phyloP scores from a whole-genome alignment of 2,329 filamentous ascomycete genomes.

The Arthrobotrys sphaeroides region DNA sequence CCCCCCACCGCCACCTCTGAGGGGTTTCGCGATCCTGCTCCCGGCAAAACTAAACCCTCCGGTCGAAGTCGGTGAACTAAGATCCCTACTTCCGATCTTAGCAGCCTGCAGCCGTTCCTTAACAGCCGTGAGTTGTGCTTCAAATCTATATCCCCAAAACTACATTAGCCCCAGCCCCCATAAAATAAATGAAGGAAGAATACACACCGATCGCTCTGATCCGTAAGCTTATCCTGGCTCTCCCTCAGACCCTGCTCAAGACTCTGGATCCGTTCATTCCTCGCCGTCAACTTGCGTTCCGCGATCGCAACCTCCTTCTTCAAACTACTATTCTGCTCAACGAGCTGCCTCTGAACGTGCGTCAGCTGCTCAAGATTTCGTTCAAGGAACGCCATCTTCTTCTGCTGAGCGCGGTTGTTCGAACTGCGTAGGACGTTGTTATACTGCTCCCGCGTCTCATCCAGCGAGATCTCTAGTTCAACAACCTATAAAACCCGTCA shows the following conservation, averaged over 20 bases:
- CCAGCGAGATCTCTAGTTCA: constrained; percentile 95
- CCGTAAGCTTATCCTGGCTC: constrained; percentile 96
- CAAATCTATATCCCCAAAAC: constrained; percentile 74
- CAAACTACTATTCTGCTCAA: constrained; percentile 94
- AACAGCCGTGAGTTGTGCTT: constrained; percentile 93
- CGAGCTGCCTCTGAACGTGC: constrained; percentile 94
- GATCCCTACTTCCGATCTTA: constrained; percentile 87
- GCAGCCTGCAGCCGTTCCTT: constrained; percentile 97
- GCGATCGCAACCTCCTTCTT: constrained; percentile 99
- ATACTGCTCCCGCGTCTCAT: constrained; percentile 98
- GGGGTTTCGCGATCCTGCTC: constrained; percentile 75
- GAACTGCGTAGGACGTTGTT: constrained; percentile 96
- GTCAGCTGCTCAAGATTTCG: constrained; percentile 97
- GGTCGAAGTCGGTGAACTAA: constrained; percentile 69
- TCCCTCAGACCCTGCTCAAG: constrained; percentile 92
- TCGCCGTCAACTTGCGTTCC: constrained; percentile 92
- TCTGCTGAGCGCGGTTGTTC: constrained; percentile 98
- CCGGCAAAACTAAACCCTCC: constrained; percentile 75
- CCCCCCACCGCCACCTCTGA: constrained; percentile 71
- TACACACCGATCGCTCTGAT: constrained; percentile 93
- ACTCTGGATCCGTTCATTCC: constrained; percentile 96
- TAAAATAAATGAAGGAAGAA: constrained; percentile 2
- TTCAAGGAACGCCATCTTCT: constrained; percentile 99
- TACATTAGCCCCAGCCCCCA: constrained; percentile 40
- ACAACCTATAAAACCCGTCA: constrained; percentile 68